Conservation (phyloP, 352 stramenopile genomes). For the Detonula confervacea region DNA sequence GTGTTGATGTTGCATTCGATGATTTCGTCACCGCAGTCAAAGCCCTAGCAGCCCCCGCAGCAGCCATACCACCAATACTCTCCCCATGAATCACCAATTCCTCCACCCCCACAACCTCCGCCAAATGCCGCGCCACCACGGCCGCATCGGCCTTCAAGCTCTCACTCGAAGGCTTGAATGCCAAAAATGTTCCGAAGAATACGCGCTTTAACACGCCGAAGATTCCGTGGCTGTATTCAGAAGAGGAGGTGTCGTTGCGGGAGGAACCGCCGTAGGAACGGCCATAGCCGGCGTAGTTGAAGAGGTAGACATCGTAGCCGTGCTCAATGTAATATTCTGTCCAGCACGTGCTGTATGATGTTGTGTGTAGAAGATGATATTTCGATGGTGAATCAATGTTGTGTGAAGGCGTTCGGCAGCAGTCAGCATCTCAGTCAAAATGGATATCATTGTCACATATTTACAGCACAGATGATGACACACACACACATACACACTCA, state of each 20-base stretch:
- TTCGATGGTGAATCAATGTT: too few relatives aligned
- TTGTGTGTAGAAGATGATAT: too few relatives aligned
- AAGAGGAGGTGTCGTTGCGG: constrained; percentile 20
- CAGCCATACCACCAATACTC: constrained; percentile 83
- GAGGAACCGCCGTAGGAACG: constrained; percentile 62
- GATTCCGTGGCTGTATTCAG: constrained; percentile 51
- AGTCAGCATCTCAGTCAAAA: too few relatives aligned
- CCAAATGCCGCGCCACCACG: constrained; percentile 64
- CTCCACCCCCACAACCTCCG: constrained; percentile 61
- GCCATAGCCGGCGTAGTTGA: constrained; percentile 86
- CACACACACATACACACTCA: constrained; percentile 32
- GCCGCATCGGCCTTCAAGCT: constrained; percentile 72
- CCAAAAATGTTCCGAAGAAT: constrained; percentile 56
- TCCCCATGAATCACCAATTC: constrained; percentile 82
- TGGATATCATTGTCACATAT: too few relatives aligned
- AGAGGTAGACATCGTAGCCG: constrained; percentile 83
- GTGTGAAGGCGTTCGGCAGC: too few relatives aligned
- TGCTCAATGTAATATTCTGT: constrained; percentile 79
- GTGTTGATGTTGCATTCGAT: constrained; percentile 22
- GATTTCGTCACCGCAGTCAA: constrained; percentile 30
- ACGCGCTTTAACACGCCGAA: constrained; percentile 57
- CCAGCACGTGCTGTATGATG: constrained; percentile 73
- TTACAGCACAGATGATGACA: too few relatives aligned
- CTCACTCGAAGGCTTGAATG: constrained; percentile 71
- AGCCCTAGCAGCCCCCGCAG: constrained; percentile 58